Base-by-base conservation (phyloP, 2,329 filamentous ascomycete genomes). In the Xylaria sp. region DNA sequence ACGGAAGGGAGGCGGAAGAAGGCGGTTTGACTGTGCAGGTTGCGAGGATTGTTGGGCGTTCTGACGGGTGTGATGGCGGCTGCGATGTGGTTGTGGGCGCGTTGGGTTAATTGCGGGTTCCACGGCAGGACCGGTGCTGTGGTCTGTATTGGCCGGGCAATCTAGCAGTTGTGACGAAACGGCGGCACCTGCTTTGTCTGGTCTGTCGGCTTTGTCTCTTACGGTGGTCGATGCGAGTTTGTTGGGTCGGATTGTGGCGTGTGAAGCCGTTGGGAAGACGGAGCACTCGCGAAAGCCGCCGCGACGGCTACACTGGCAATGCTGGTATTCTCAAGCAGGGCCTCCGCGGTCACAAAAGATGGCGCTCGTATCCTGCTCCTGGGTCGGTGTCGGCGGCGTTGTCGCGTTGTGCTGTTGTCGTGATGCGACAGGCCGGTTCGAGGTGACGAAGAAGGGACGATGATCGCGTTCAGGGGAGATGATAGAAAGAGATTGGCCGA, bases 1-100 rank as follows among this genome's bases (percentile, higher is more conserved):
- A 70, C 83, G 84, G 74, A 87, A 86, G 72, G 84, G 82, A 50
- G 82, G 79, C 60, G 79, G 80, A 48, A 76, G 73, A 59, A 61
- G 54, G 28, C 60, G 67, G 69, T 46, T 75, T 55, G 73, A 71
- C 64, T 66, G 69, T 60, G 54, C 68, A 61, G 58, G 56, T 55
- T 59, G 60, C 63, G 73, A 62, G 60, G 73, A 61, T 44, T 73
- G 72, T 66, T 73, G 67, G 41, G 74, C 54, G 59, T 76, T 77
- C 69, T 72, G 75, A 70, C 73, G 69, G 51, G 61, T 39, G 63
- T 69, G 62, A 62, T 73, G 75, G 69, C 72, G 68, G 55, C 59
- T 39, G 61, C 67, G 63, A 63, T 67, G 58, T 59, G 65, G 70
- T 65, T 66, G 72, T 56, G 60, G 72, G 69, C 67, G 75, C 25